These are phyloP conservation scores for Colletotrichum spinosum DNA, from an alignment of 2,329 filamentous ascomycete species.

Conservation along the genomic window DNA sequence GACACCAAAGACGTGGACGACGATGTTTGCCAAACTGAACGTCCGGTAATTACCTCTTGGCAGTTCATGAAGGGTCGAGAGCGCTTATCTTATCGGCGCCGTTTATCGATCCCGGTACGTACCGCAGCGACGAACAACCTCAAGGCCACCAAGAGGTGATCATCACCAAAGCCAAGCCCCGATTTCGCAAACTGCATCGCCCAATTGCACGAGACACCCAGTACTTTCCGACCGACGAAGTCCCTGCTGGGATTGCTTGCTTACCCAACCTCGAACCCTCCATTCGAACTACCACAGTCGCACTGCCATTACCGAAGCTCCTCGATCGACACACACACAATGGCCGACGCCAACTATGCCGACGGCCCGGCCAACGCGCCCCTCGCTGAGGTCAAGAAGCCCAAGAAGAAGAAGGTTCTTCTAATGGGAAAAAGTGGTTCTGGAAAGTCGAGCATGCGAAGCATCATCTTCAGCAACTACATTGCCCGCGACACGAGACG, in stretches of 20 bases:
- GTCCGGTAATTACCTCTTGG: too few species aligned
- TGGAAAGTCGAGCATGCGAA: conserved; percentile 97
- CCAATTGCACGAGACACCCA: too few species aligned
- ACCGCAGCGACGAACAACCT: too few species aligned
- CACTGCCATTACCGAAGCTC: too few species aligned
- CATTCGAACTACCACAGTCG: too few species aligned
- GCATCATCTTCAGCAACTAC: conserved; percentile 99
- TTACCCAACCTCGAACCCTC: not conserved
- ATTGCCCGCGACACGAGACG: conserved; percentile 95
- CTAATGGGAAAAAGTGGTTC: conserved; percentile 97
- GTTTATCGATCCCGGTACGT: too few species aligned
- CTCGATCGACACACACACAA: not conserved
- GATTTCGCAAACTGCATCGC: not conserved
- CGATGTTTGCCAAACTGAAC: too few species aligned
- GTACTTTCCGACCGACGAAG: not conserved
- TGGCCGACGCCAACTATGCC: conserved; percentile 22
- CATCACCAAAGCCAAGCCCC: not conserved
- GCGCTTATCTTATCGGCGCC: too few species aligned
- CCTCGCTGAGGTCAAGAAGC: conserved; percentile 68
- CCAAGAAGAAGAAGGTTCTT: conserved; percentile 88
- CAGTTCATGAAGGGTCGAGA: too few species aligned
- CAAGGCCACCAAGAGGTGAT: too few species aligned
- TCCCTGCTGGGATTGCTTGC: not conserved
- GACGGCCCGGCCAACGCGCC: conserved; percentile 17
- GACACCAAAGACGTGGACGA: too few species aligned